Evolutionary conservation across 495 filamentous ascomycete genomes (phyloP), one percentile per base, ranked within the genome.

Genomic region (Delitschia confertaspora): DNA sequence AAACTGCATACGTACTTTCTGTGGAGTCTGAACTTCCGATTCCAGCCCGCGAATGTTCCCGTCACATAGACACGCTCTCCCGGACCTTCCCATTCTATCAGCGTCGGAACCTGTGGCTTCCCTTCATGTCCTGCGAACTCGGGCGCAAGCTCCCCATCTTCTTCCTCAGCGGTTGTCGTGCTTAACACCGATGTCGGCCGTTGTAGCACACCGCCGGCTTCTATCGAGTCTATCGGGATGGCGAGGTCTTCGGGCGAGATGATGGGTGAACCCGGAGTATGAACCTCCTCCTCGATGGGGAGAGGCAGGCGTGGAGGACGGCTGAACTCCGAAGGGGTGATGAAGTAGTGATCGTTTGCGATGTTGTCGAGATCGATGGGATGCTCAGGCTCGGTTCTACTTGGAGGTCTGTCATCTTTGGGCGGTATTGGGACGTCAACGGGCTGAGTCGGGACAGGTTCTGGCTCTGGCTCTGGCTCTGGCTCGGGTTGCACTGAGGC

Each of bases 1-100:
- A 37, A 38, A 53, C 33, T 30, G 25, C n/a, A 18, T 7, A 75
- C 80, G 72, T 72, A 95, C 88, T 80, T 79, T 69, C 74, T 80
- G 60, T 85, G 78, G 58, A 98, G 66, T 38, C 79, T 76, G 53
- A 82, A 88, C 61, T 95, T 95, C 64, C 83, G 80, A 60, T 86
- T 84, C 91, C 91, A 98, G 56, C 36, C 79, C 42, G 88, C 88
- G 57, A 95, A 95, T 14, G 93, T 96, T 48, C 91, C 91, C 1
- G 93, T 96, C 26, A 98, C 85, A 61, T 93, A 96, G 43, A 96
- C 79, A 66, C 85, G 91, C 41, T 93, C 75, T 23, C 82, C 83
- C 25, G 74, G 74, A 19, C 78, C 72, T 37, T 69, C 72, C 91
- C 89, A 98, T 63, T 86, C 80, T 26, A 98, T 75, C 23, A 72